Evolutionary conservation across 2,329 filamentous ascomycete genomes (phyloP).

Genomic region (Epichloe brachyelytri): DNA sequence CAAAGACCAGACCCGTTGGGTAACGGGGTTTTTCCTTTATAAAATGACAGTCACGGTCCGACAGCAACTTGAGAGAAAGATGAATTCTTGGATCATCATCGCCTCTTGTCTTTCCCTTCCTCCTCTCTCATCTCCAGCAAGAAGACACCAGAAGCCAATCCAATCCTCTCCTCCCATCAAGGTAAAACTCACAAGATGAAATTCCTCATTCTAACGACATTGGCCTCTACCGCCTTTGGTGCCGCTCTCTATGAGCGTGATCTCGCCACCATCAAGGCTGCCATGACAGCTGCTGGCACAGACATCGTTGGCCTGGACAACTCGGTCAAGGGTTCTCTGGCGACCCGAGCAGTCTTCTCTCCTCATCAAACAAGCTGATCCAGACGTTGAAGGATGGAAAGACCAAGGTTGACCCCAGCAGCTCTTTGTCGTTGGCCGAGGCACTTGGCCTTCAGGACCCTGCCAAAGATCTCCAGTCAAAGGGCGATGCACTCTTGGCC

Average conservation of each 20-base stretch:
- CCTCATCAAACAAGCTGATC: neutral
- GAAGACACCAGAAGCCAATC: no score
- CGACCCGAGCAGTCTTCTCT: neutral
- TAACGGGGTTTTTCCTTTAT: neutral
- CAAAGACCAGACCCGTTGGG: no score
- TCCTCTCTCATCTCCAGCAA: neutral
- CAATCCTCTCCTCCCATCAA: neutral
- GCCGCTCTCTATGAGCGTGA: neutral
- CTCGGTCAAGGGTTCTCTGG: neutral
- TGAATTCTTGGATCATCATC: neutral
- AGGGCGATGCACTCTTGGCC: neutral
- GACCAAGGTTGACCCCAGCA: neutral
- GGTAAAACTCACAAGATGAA: neutral
- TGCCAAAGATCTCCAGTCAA: neutral
- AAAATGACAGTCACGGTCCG: neutral
- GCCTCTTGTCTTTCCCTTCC: neutral
- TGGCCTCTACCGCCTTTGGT: neutral
- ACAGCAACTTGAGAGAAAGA: neutral
- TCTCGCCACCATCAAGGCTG: neutral
- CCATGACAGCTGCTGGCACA: neutral
- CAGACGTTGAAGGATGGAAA: neutral
- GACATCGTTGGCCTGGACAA: neutral
- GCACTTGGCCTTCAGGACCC: neutral
- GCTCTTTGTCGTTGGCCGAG: neutral
- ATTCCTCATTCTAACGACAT: neutral